Evolutionary conservation across 805 yeast species (phyloP).

Genomic region (Spathaspora sp.): DNA sequence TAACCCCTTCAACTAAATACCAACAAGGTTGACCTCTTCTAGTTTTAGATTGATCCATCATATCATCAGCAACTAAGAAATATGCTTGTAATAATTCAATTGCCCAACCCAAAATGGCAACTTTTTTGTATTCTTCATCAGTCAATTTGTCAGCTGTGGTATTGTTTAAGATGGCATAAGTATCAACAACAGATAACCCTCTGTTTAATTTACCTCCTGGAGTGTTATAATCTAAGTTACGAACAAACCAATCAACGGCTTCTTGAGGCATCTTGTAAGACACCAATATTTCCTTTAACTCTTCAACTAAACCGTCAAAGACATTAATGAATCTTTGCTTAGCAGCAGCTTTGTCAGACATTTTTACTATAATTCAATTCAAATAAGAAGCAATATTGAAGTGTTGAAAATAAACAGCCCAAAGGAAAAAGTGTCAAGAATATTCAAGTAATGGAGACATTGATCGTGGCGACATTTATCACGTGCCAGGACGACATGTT

Average conservation of each 20-base stretch:
- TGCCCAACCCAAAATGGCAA: slow-evolving; percentile 92
- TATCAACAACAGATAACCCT: slow-evolving; percentile 92
- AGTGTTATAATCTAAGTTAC: slow-evolving; percentile 75
- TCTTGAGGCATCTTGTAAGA: slow-evolving; percentile 80
- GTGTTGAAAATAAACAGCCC: background rate
- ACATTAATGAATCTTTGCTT: slow-evolving; percentile 59
- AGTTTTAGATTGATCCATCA: slow-evolving; percentile 95
- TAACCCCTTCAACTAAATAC: slow-evolving; percentile 79
- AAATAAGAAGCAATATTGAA: background rate
- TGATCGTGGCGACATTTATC: no score
- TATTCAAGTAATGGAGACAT: no score
- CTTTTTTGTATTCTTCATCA: slow-evolving; percentile 71
- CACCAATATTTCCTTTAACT: slow-evolving; percentile 57
- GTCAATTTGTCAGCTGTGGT: slow-evolving; percentile 54
- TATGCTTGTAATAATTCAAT: slow-evolving; percentile 93
- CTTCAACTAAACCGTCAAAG: slow-evolving; percentile 77
- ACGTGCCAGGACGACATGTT: no score
- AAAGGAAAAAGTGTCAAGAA: no score
- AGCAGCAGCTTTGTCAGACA: slow-evolving; percentile 30
- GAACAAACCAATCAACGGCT: slow-evolving; percentile 81
- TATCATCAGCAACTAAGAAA: slow-evolving; percentile 96
- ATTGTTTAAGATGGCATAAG: slow-evolving; percentile 75
- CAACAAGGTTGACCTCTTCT: slow-evolving; percentile 99
- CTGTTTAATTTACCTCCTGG: slow-evolving; percentile 97
- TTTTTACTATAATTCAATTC: slow-evolving; percentile 1